These are phyloP conservation scores for Metroxylon sagu DNA, from an alignment of 176 grass and related monocot species.

Conservation along the genomic window DNA sequence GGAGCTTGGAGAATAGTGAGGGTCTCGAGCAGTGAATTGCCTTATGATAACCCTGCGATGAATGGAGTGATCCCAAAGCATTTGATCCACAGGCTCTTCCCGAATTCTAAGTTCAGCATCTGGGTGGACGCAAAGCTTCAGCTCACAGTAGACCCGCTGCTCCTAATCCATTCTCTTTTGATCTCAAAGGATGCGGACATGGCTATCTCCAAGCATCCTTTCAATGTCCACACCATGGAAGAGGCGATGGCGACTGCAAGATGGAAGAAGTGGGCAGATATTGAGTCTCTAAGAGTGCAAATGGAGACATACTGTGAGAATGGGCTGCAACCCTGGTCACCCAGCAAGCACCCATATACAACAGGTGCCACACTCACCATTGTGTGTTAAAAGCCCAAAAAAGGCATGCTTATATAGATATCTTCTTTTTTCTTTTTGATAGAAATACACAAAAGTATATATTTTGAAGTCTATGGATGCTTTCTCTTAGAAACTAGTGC, in stretches of 20 bases:
- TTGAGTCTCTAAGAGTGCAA: constrained; percentile 55
- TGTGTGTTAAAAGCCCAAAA: too few relatives aligned
- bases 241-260: constrained; percentile 79
- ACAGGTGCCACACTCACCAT: constrained; percentile 35
- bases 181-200: constrained; percentile 33
- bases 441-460: too few relatives aligned
- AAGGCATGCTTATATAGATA: too few relatives aligned
- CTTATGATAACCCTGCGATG: constrained; percentile 75
- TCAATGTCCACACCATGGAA: constrained; percentile 80
- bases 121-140: constrained; percentile 93
- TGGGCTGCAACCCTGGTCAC: constrained; percentile 80
- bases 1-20: constrained; percentile 58
- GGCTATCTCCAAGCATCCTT: constrained; percentile 69
- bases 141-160: constrained; percentile 76
- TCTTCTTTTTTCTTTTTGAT: too few relatives aligned
- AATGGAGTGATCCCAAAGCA: constrained; percentile 80
- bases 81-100: constrained; percentile 79
- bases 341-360: constrained; percentile 59
- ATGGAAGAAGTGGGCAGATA: constrained; percentile 72
- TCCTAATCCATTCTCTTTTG: constrained; percentile 64
- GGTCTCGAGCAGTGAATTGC: constrained; percentile 28
- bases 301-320: constrained; percentile 81
- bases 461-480: too few relatives aligned
- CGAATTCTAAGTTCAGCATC: constrained; percentile 64
- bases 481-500: too few relatives aligned